phyloP scores from a whole-genome alignment of 2,329 filamentous ascomycete species.

The Arthrobotrys conoides region DNA sequence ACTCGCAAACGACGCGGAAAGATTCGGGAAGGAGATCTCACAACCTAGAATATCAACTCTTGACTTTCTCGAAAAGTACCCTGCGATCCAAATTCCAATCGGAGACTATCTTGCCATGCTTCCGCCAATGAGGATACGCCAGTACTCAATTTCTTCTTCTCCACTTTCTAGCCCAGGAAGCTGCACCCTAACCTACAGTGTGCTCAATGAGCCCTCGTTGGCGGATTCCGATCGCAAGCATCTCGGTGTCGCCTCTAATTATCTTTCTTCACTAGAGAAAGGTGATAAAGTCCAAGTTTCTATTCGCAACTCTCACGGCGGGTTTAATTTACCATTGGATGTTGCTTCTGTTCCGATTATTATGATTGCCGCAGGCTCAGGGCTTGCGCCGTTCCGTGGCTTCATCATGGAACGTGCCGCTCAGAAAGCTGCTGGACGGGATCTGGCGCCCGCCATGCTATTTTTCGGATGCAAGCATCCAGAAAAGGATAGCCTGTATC shows the following conservation, averaged over 20 bases:
- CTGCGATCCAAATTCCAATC: slow-evolving; percentile 74
- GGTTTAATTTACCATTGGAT: slow-evolving; percentile 71
- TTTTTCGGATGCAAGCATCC: slow-evolving; percentile 76
- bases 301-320: slow-evolving; percentile 68
- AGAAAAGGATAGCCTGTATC: slow-evolving; percentile 74
- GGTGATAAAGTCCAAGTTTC: slow-evolving; percentile 68
- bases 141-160: slow-evolving; percentile 84
- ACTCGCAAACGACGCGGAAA: slow-evolving; percentile 68
- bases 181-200: slow-evolving; percentile 77
- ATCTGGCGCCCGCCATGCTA: slow-evolving; percentile 75
- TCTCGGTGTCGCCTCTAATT: slow-evolving; percentile 75
- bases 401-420: slow-evolving; percentile 75
- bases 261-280: slow-evolving; percentile 71
- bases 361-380: slow-evolving; percentile 72
- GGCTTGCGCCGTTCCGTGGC: slow-evolving; percentile 75
- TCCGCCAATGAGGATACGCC: slow-evolving; percentile 82
- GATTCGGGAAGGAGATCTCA: slow-evolving; percentile 70
- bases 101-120: slow-evolving; percentile 79
- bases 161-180: slow-evolving; percentile 74
- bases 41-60: slow-evolving; percentile 76
- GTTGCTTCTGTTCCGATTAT: slow-evolving; percentile 70
- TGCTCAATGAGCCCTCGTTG: slow-evolving; percentile 73
- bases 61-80: slow-evolving; percentile 78
- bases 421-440: slow-evolving; percentile 70
- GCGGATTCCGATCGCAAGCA: slow-evolving; percentile 69